Base-by-base conservation (phyloP, 2,329 filamentous ascomycete genomes). In the Fusarium kyushuense region DNA sequence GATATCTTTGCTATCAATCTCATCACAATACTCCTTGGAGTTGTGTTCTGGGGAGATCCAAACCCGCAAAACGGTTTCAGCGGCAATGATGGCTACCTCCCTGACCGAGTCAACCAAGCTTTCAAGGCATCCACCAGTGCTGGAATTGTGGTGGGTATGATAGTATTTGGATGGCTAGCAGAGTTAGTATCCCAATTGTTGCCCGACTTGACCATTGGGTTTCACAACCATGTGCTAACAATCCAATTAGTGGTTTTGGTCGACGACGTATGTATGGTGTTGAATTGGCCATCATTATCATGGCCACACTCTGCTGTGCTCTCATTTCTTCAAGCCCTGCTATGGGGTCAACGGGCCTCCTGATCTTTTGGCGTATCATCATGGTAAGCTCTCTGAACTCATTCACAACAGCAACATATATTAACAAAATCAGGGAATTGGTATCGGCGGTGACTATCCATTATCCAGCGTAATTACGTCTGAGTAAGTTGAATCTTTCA, bases 201-300 rank as follows among this genome's bases (percentile, higher is more conserved):
- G 7, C 29, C 21, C 33, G 32, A 30, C 19, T 25, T 13, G 6
- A 36, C 19, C 47, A 10, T 33, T 25, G 29, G 16, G 14, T 3
- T 30, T 6, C 17, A 40, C n/a, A 53, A 46, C 30, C 36, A 36
- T 40, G 23, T 59, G 35, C 70, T 75, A 49, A 74, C 33, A 57
- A 29, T 29, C 36, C 12, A 29, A 47, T 16, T 42, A 80, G 79
- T 79, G 83, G 87, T 5, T 85, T 93, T 57, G 93, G 93, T 45
- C 87, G 92, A 41, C 89, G 93, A 76, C 88, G 87, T 70, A 95
- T 96, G 90, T 96, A 96, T 75, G 92, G 92, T 48, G 83, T 93
- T 29, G 91, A 94, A 76, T 79, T 94, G 49, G 88, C 87, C 58
- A 84, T 94, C 66, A 92, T 93, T 74, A 89, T 93, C 61, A 81